Base-by-base conservation (phyloP, 169 alveolate species). In the Plasmodium gallinaceum region DNA sequence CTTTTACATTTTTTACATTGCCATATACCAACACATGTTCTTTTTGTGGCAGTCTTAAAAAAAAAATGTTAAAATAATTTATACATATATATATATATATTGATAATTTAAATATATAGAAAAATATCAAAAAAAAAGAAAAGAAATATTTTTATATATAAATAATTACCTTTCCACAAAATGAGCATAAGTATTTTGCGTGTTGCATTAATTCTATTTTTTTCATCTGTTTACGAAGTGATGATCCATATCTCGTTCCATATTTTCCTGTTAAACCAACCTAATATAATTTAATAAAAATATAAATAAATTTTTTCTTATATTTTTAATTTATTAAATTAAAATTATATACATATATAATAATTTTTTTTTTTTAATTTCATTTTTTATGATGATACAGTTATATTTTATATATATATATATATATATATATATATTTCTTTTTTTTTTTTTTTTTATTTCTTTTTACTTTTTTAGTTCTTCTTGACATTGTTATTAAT, bases 211-310 rank as follows among this genome's bases (percentile, higher is more conserved):
- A 88, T 93, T 98, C 99, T 90, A 98, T 93, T 96, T 98, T 98
- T 96, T 97, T 97, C 91, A 98, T 98, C 91, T 96, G 98, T 93
- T 98, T 98, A 91, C 99, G 97, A 90, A 98, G 94, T 60, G 99
- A 96, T 52, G 99, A 98, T 52, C 99, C 99, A 92, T 98, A 98
- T 85, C 99, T 97, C 32, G 99, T 97, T n/a, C 99, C 99, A 96
- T 97, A 98, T 94, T 98, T 98, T 52, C 99, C 99, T 83, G 97
- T 95, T 80, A 98, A 97, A 74, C 99, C 99, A 94, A 98, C 99
- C 98, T 98, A 85, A 54, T 12, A 54, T 42, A 24, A 26, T 61
- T 4, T 2, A 32, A 54, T 16, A 54, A 54, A 54, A 54, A 54
- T 14, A 48, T 2, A 71, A 76, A 57, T 39, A 9, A 2, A 32